A percentile compares a stretch with the other conserved stretches of the same genome.
Evolutionary conservation across 2,329 filamentous ascomycete genomes (phyloP).

Genomic region (Apiospora sp.): DNA sequence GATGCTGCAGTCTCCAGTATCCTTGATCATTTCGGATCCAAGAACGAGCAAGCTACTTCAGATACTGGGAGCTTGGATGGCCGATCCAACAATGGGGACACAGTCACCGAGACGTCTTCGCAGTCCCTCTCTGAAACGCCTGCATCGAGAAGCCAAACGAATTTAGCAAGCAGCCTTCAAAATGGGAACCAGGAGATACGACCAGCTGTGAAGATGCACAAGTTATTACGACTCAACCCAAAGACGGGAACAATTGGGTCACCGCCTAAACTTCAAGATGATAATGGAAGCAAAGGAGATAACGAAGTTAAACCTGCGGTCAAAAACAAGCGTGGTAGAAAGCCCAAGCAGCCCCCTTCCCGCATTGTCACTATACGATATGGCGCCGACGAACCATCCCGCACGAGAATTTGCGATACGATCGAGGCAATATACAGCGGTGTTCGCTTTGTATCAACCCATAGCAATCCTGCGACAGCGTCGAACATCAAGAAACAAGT

Average conservation of each 20-base stretch:
- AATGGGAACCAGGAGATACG: background rate
- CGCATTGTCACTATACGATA: conserved; percentile 67
- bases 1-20: conserved; percentile 33
- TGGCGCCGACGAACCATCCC: conserved; percentile 54
- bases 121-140: conserved; percentile 22
- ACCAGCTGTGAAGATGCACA: conserved; percentile 50
- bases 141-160: background rate
- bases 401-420: conserved; percentile 60
- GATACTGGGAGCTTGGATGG: conserved; percentile 26
- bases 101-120: conserved; percentile 10
- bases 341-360: conserved; percentile 46
- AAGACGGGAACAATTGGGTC: conserved; percentile 70
- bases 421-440: conserved; percentile 69
- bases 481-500: conserved; percentile 38
- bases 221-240: conserved; percentile 63
- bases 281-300: conserved; percentile 19
- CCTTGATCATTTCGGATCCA: conserved; percentile 30
- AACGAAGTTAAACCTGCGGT: conserved; percentile 28
- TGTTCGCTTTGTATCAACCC: conserved; percentile 31
- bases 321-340: conserved; percentile 44
- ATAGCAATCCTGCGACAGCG: conserved; percentile 34
- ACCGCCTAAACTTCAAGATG: conserved; percentile 61
- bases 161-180: conserved; percentile 2
- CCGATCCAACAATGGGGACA: conserved; percentile 10
- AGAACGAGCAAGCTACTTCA: conserved; percentile 21